Base-by-base conservation (phyloP, 176 grass and related monocot species). In the Puya raimondii region DNA sequence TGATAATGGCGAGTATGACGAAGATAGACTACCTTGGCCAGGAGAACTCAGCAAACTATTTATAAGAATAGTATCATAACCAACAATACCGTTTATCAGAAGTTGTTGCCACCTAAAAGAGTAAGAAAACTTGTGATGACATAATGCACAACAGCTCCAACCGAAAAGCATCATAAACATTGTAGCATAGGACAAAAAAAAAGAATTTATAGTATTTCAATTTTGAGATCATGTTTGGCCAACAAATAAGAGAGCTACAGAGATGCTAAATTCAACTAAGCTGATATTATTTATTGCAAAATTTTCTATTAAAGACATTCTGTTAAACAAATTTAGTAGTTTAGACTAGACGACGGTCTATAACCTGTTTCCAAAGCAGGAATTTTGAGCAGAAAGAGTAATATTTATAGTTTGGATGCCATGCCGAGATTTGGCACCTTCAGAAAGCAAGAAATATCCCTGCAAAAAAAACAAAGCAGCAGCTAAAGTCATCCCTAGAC, bases 371-470 rank as follows among this genome's bases (percentile, higher is more conserved):
- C 94, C 87, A 63, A 99, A 93, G 73, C 94, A 99, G 50, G 90
- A 72, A 80, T 90, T 89, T 83, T 76, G 90, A 77, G 90, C 82
- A 64, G 94, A 93, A 75, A 99, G 85, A 52, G 94, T 93, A 58
- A 91, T 71, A 72, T 99, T 99, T 75, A 93, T 76, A 52, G 87
- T 88, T 66, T 72, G 78, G 49, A 99, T 70, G 72, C 83, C 78
- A 68, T 99, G 94, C 18, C 50, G 82, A 88, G 69, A 64, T 88
- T 93, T 99, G 22, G 87, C 87, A 42, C 82, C 90, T 93, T 99
- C 94, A 48, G 94, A 90, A 84, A 99, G 94, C 72, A 99, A 85
- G 85, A 99, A 99, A 81, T 93, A 99, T 57, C 94, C 94, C 94
- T 99, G 79, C 27, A 68, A 49, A 51, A 74, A 77, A 14, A 64